These are phyloP conservation scores for Letharia columbiana DNA, from an alignment of 495 filamentous ascomycete species.

Conservation along the genomic window DNA sequence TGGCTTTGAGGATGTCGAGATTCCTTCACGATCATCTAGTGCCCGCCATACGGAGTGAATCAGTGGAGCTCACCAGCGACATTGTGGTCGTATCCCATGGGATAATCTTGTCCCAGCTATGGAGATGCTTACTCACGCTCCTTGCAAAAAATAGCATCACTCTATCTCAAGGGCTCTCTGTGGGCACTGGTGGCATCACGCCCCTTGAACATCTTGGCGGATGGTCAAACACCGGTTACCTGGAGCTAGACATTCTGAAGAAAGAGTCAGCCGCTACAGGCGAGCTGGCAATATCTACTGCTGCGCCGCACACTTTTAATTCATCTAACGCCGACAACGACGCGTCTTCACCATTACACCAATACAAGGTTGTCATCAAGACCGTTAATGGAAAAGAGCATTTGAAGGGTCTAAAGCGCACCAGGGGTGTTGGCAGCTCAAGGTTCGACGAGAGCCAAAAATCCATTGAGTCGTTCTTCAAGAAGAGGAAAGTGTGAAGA, in stretches of 20 bases:
- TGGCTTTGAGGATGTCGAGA: constrained; percentile 49
- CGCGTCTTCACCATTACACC: constrained; percentile 7
- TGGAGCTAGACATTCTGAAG: constrained; percentile 41
- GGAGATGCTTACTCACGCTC: constrained; percentile 50
- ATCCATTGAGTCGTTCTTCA: constrained; percentile 71
- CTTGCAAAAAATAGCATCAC: constrained; percentile 39
- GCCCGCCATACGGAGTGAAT: constrained; percentile 41
- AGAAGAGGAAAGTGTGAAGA: constrained; percentile 34
- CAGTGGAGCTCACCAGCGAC: constrained; percentile 23
- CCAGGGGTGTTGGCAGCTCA: constrained; percentile 66
- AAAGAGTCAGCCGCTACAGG: neutral
- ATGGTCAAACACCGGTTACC: constrained; percentile 62
- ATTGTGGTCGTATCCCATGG: constrained; percentile 73
- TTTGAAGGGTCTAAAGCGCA: constrained; percentile 62
- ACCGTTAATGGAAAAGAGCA: constrained; percentile 58
- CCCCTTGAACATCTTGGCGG: constrained; percentile 39
- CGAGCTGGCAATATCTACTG: neutral
- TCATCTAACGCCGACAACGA: neutral
- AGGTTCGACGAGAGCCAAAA: constrained; percentile 62
- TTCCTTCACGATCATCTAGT: constrained; percentile 57
- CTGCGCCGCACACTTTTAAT: neutral
- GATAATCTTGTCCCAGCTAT: constrained; percentile 61
- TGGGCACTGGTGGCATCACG: constrained; percentile 17
- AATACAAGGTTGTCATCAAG: constrained; percentile 36
- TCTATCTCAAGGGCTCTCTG: constrained; percentile 24